Evolutionary conservation across 2,329 filamentous ascomycete genomes (phyloP), one percentile per base, ranked within the genome.

Genomic region (Endocalyx cinctus): DNA sequence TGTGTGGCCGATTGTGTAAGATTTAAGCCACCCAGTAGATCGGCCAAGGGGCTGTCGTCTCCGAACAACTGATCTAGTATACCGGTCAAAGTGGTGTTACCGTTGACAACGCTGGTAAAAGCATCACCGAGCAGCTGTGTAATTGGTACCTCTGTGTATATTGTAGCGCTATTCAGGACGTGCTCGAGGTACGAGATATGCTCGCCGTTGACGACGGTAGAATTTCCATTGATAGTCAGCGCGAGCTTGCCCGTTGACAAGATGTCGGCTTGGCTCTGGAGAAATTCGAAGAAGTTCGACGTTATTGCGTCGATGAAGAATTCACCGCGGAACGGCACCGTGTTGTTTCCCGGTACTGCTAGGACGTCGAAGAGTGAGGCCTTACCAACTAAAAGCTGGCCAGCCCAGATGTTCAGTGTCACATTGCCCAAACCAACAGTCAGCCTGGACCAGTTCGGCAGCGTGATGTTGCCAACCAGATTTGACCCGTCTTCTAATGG

Each of bases 321-420:
- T 17, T 37, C 34, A 11, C 55, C 42, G 4, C 43, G 40, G 27
- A 52, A 51, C 17, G 52, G 36, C 3, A 52, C 36, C 10, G 45
- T 51, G 20, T 46, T 52, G 33, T 58, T 53, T 8, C 45, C 48
- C 0, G 59, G 57, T 3, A 40, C 41, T 5, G 59, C 47, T 5
- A 44, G 17, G 6, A 55, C 47, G 16, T 55, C 43, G 11, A 37
- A 15, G 15, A 55, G 30, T 4, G 38, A 40, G 4, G 39, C 51
- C 8, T 44, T 35, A 6, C 50, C 54, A 10, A 58, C 29, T 5
- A 42, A 13, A 10, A 53, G 27, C 8, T 46, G 38, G 14, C 44
- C 48, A 12, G 40, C 50, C 31, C 46, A 47, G 17, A 59, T 38
- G 26, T 59, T 53, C 8, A 60, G 37, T 2, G 51, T 55, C 20